A percentile compares a stretch with the other conserved stretches of the same genome.
Conservation (phyloP, 768 basidiomycete genomes). For the Boletus huronensis region DNA sequence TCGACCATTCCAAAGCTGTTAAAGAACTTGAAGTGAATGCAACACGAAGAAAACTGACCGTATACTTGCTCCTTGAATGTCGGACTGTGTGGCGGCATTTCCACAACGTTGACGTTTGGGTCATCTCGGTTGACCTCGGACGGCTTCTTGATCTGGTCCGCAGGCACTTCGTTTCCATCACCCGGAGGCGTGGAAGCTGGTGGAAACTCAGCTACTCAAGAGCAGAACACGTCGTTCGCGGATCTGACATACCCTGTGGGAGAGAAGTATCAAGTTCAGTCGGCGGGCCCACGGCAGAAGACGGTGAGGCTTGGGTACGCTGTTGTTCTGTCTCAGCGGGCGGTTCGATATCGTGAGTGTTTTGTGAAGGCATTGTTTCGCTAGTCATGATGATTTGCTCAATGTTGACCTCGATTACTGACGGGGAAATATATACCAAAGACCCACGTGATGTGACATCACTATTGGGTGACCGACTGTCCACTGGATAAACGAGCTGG, state of each 20-base stretch:
- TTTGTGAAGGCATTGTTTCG: neutral
- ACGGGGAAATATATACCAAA: neutral
- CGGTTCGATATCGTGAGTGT: neutral
- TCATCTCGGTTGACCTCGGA: conserved; percentile 28
- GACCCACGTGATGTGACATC: conserved; percentile 29
- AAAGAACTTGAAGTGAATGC: neutral
- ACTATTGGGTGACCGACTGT: neutral
- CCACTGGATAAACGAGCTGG: too few species aligned
- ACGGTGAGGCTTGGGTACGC: conserved; percentile 4
- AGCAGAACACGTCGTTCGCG: neutral
- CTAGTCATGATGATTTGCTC: conserved; percentile 2
- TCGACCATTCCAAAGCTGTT: neutral
- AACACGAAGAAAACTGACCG: conserved; percentile 35
- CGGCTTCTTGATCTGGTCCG: conserved; percentile 25
- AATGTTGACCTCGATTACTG: neutral
- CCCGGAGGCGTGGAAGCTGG: conserved; percentile 36
- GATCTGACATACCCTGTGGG: conserved; percentile 37
- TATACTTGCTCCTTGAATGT: conserved; percentile 61
- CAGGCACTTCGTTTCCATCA: conserved; percentile 34
- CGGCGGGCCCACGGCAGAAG: conserved; percentile 27
- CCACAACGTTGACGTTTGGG: conserved; percentile 25
- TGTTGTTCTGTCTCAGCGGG: conserved; percentile 4
- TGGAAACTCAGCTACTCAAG: neutral
- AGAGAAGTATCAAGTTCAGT: conserved; percentile 28
- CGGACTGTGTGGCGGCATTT: conserved; percentile 27